A percentile compares a stretch with the other conserved stretches of the same genome.
These are phyloP conservation scores for Waltergamsia citrina DNA, from an alignment of 2,329 filamentous ascomycete species.

Conservation along the genomic window DNA sequence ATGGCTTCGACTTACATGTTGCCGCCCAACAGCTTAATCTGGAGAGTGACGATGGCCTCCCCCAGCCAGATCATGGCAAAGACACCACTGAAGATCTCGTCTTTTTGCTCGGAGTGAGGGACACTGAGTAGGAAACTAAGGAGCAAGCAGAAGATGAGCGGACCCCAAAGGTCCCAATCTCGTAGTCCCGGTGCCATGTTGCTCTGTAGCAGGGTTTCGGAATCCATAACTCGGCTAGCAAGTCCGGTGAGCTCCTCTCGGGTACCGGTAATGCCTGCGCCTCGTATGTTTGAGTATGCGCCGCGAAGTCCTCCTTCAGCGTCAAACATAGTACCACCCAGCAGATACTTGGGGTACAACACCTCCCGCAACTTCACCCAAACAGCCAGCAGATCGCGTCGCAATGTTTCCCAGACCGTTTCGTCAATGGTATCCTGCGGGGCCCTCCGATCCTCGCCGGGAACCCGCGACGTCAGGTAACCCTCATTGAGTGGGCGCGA, in stretches of 20 bases:
- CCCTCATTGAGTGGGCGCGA: constrained; percentile 55
- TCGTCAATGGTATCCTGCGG: constrained; percentile 94
- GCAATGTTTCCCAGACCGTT: constrained; percentile 93
- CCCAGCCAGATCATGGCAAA: constrained; percentile 97
- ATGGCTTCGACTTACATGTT: constrained; percentile 75
- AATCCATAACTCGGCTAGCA: constrained; percentile 52
- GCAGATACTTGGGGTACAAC: constrained; percentile 87
- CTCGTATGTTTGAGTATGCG: constrained; percentile 52
- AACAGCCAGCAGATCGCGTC: constrained; percentile 80
- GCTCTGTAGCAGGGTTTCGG: constrained; percentile 52
- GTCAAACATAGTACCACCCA: constrained; percentile 60
- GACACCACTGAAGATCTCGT: constrained; percentile 87
- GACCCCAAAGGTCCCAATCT: constrained; percentile 98
- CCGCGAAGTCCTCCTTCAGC: constrained; percentile 43
- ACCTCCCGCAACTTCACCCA: constrained; percentile 99
- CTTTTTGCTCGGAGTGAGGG: constrained; percentile 70
- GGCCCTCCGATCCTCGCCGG: constrained; percentile 85
- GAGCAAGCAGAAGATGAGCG: constrained; percentile 85
- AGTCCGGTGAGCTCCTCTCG: constrained; percentile 53
- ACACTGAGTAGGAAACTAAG: constrained; percentile 83
- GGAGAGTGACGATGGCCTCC: constrained; percentile 91
- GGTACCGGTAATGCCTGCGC: constrained; percentile 47
- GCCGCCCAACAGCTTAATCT: constrained; percentile 92
- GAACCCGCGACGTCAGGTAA: constrained; percentile 82
- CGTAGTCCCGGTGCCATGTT: constrained; percentile 83